phyloP scores from a whole-genome alignment of 371 early-diverging fungal species.

The Mucor racemosus region DNA sequence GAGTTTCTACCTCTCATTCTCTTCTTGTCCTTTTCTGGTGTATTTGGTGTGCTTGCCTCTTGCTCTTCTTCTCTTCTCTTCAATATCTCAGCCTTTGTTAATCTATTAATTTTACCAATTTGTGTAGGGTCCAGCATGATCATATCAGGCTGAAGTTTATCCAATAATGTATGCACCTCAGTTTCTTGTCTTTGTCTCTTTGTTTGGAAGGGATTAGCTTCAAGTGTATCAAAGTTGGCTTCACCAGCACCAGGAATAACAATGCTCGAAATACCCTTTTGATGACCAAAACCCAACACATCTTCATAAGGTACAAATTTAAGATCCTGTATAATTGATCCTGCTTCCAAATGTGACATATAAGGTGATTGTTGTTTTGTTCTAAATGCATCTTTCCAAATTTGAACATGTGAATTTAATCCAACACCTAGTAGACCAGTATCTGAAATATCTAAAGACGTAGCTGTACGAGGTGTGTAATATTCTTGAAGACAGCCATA shows the following conservation, averaged over 20 bases:
- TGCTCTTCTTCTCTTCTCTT: slow-evolving; percentile 53
- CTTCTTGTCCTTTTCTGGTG: slow-evolving; percentile 59
- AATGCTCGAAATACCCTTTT: slow-evolving; percentile 81
- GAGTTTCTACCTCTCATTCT: slow-evolving; percentile 82
- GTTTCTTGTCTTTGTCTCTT: slow-evolving; percentile 88
- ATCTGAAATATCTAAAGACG: slow-evolving; percentile 83
- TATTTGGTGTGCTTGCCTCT: slow-evolving; percentile 40
- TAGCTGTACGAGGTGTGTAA: slow-evolving; percentile 75
- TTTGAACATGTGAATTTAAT: slow-evolving; percentile 75
- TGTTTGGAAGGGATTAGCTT: slow-evolving; percentile 96
- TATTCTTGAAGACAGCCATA: slow-evolving; percentile 85
- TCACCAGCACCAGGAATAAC: slow-evolving; percentile 97
- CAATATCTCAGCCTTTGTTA: slow-evolving; percentile 53
- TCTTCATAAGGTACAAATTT: slow-evolving; percentile 97
- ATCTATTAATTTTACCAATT: slow-evolving; percentile 63
- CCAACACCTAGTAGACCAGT: slow-evolving; percentile 87
- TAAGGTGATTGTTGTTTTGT: slow-evolving; percentile 84
- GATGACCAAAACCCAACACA: slow-evolving; percentile 93
- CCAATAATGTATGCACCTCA: slow-evolving; percentile 93
- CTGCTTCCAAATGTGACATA: slow-evolving; percentile 81
- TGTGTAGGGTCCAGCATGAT: slow-evolving; percentile 84
- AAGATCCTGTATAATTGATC: slow-evolving; percentile 61
- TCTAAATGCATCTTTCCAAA: slow-evolving; percentile 90
- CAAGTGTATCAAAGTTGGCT: slow-evolving; percentile 95
- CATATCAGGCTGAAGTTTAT: slow-evolving; percentile 90